Base-by-base conservation (phyloP, 371 early-diverging fungal genomes). In the Mucor lusitanicus region DNA sequence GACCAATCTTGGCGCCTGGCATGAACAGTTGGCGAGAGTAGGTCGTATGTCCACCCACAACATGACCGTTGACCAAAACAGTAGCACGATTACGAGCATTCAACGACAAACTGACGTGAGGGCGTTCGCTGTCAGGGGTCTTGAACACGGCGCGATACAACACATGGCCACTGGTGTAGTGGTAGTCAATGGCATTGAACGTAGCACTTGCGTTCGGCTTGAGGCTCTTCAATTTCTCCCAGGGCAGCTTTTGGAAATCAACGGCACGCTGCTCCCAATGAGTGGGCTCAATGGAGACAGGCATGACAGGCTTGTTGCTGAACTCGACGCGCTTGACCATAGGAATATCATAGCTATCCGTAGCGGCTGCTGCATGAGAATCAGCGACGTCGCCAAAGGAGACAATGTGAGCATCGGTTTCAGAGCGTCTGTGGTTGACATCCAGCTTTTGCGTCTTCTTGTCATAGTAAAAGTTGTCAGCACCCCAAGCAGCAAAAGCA, bases 41-140 rank as follows among this genome's bases (percentile, higher is more conserved):
- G 0, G 92, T 91, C 56, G 90, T 90, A 64, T 94, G 92, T 0
- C 94, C 93, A 17, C 94, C 94, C 61, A 92, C 72, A 58, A 87
- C 78, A 21, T 77, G 67, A 1, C 88, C 88, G 71, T 95, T 95
- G 40, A 91, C 71, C 66, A 88, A 80, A 13, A 92, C 79, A 0
- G 91, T 90, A 25, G 85, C 85, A 28, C 93, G 86, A 74, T 94
- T 85, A 35, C 94, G 88, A 57, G 81, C 79, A 67, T 92, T 92
- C 32, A 94, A 70, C 32, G 80, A 79, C 19, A 95, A 75, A 0
- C 58, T 64, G 0, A 78, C 79, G 9, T 65, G 33, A 6, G 67
- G 71, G 9, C 85, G 50, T 0, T 46, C 55, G 15, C 37, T 61
- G 7, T 58, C 28, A 19, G 72, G 77, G 5, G 63, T 73, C 13